phyloP scores from a whole-genome alignment of 805 yeast species.

The Kodamaea neixiangensis region DNA sequence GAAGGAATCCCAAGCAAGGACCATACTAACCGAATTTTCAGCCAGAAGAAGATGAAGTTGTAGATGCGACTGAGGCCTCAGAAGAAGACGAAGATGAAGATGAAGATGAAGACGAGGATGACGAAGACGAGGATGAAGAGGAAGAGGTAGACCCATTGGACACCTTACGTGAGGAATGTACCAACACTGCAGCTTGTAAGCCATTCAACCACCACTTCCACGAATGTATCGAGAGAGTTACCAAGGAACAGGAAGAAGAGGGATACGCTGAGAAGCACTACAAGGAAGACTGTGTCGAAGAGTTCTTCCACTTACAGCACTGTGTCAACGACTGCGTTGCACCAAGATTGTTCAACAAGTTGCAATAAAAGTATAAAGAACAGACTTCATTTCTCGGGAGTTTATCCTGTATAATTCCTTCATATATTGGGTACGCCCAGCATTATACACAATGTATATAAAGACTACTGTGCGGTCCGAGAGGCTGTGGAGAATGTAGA shows the following conservation, averaged over 20 bases:
- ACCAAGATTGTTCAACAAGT: conserved; percentile 83
- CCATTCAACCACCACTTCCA: conserved; percentile 84
- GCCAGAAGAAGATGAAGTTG: conserved; percentile 30
- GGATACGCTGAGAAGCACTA: conserved; percentile 76
- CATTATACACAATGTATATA: conserved; percentile 4
- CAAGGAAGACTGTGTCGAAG: conserved; percentile 98
- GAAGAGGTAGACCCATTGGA: conserved; percentile 55
- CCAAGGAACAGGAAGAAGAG: conserved; percentile 80
- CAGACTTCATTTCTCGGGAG: conserved; percentile 4
- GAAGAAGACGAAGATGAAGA: conserved; percentile 48
- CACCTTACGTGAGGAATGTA: conserved; percentile 56
- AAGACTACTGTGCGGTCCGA: neutral
- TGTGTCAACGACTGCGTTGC: conserved; percentile 90
- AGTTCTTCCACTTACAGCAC: conserved; percentile 95
- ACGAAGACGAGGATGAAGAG: conserved; percentile 68
- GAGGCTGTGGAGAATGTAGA: neutral
- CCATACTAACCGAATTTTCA: conserved; percentile 2
- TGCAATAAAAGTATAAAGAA: conserved; percentile 54
- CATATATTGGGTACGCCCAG: conserved; percentile 6
- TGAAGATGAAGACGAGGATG: conserved; percentile 60
- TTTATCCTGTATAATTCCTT: conserved; percentile 1
- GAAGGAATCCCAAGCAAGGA: neutral
- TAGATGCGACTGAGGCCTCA: conserved; percentile 26
- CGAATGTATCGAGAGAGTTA: conserved; percentile 94
- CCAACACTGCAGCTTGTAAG: conserved; percentile 64